These are phyloP conservation scores for Drechslera avenae DNA, from an alignment of 2,329 filamentous ascomycete species.

Conservation along the genomic window DNA sequence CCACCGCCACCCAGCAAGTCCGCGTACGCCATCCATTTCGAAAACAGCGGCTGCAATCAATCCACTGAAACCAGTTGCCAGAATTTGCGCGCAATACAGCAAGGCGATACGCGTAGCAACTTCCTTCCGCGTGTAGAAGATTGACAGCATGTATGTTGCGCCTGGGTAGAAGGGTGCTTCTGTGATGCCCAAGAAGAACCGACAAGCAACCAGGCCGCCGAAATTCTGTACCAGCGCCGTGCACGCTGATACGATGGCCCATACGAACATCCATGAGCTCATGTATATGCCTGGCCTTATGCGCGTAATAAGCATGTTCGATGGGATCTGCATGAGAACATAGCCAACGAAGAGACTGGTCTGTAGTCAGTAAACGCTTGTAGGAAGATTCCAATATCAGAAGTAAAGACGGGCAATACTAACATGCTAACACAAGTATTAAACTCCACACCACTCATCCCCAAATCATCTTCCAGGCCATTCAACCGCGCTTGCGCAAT, in stretches of 20 bases:
- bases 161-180: constrained; percentile 61
- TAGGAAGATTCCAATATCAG: too few relatives aligned
- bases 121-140: constrained; percentile 67
- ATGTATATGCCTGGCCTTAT: constrained; percentile 43
- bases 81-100: constrained; percentile 49
- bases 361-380: neutral
- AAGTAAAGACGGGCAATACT: neutral
- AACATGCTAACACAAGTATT: constrained; percentile 57
- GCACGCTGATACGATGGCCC: constrained; percentile 44
- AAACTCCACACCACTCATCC: constrained; percentile 35
- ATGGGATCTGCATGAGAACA: constrained; percentile 46
- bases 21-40: constrained; percentile 34
- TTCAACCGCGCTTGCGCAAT: constrained; percentile 68
- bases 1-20: constrained; percentile 49
- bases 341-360: constrained; percentile 56
- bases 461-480: constrained; percentile 62
- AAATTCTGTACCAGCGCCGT: constrained; percentile 43
- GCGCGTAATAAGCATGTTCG: constrained; percentile 51
- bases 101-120: constrained; percentile 45
- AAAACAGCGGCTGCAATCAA: constrained; percentile 51
- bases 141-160: constrained; percentile 65
- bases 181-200: constrained; percentile 41
- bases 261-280: constrained; percentile 43
- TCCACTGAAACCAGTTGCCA: constrained; percentile 52
- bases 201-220: constrained; percentile 38